These are phyloP conservation scores for Plasmodium berghei DNA, from an alignment of 169 alveolate genomes.

Conservation along the genomic window DNA sequence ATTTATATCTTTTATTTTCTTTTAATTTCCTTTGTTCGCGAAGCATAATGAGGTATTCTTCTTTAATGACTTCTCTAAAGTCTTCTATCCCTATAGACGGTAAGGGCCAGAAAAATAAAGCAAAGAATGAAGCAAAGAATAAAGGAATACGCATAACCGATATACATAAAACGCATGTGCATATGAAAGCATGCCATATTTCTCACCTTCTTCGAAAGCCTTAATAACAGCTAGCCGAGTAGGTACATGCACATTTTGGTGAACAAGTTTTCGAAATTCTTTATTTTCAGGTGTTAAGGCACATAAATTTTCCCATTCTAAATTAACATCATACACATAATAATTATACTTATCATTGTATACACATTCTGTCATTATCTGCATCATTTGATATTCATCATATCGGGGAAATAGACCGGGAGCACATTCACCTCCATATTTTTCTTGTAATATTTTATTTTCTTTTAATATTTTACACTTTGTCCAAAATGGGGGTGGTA, in stretches of 20 bases:
- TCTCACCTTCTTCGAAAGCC: constrained; percentile 79
- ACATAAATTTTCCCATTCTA: constrained; percentile 81
- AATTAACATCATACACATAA: constrained; percentile 78
- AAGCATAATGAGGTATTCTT: constrained; percentile 73
- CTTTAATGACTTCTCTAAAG: constrained; percentile 78
- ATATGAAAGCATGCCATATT: neutral
- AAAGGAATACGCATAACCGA: neutral
- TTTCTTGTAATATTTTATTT: constrained; percentile 74
- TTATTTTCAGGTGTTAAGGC: constrained; percentile 82
- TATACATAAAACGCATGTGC: neutral
- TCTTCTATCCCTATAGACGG: constrained; percentile 76
- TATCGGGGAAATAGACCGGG: constrained; percentile 82
- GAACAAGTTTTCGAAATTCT: constrained; percentile 77
- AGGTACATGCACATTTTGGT: constrained; percentile 80
- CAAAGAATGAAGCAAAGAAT: neutral
- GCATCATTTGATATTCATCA: constrained; percentile 79
- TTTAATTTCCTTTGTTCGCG: constrained; percentile 65
- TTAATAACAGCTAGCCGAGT: constrained; percentile 81
- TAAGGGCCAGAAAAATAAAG: constrained; percentile 5
- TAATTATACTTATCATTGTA: constrained; percentile 42
- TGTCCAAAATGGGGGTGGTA: constrained; percentile 80
- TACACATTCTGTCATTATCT: constrained; percentile 79
- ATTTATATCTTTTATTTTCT: constrained; percentile 55
- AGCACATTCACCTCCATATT: constrained; percentile 82
- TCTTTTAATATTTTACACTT: constrained; percentile 76